Evolutionary conservation across 805 yeast species (phyloP).

Genomic region (Candida corydali): DNA sequence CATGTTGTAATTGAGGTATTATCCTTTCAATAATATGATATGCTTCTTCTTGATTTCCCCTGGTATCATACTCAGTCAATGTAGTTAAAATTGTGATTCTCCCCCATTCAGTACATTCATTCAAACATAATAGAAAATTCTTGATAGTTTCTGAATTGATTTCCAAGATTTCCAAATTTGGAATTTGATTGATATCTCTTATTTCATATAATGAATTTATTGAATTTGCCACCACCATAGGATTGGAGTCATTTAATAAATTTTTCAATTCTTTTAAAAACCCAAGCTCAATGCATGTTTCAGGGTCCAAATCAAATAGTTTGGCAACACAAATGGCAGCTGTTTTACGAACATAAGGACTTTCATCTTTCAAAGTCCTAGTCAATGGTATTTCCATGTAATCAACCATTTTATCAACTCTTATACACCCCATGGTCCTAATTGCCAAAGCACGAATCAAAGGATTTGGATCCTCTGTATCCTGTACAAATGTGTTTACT

Average conservation of each 20-base stretch:
- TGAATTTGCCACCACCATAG: conserved; percentile 96
- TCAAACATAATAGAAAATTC: conserved; percentile 75
- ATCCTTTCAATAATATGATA: conserved; percentile 84
- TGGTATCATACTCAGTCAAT: conserved; percentile 63
- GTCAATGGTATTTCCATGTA: conserved; percentile 88
- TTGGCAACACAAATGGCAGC: conserved; percentile 98
- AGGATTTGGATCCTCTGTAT: conserved; percentile 95
- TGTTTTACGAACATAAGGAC: conserved; percentile 95
- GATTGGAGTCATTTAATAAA: conserved; percentile 81
- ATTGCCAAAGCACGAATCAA: conserved; percentile 93
- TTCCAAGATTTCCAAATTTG: conserved; percentile 30
- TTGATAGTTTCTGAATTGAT: conserved; percentile 43
- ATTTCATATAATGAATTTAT: conserved; percentile 83
- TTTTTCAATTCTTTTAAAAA: conserved; percentile 65
- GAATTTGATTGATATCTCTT: conserved; percentile 57
- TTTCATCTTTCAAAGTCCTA: conserved; percentile 83
- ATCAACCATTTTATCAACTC: conserved; percentile 93
- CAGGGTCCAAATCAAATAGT: conserved; percentile 78
- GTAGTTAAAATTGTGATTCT: conserved; percentile 85
- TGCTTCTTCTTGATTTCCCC: conserved; percentile 55
- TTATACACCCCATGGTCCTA: conserved; percentile 96
- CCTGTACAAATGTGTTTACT: conserved; percentile 93
- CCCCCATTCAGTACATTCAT: conserved; percentile 99
- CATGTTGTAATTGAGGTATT: conserved; percentile 94
- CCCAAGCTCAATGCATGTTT: conserved; percentile 81